These are phyloP conservation scores for Penicillium bialowiezense DNA, from an alignment of 495 filamentous ascomycete species.

Conservation along the genomic window DNA sequence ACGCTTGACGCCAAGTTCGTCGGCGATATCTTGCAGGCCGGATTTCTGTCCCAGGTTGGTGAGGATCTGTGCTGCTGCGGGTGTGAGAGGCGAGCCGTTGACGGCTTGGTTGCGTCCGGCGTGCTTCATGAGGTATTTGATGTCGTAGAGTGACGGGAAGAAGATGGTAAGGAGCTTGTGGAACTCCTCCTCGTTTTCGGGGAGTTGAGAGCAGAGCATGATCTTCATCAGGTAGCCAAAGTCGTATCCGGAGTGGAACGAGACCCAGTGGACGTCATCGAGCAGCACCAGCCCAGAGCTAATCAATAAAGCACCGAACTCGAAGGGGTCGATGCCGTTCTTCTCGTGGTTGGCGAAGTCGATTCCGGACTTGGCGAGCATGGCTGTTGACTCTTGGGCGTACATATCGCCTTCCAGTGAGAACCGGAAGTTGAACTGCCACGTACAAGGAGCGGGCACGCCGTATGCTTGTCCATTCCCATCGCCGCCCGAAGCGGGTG, in stretches of 20 bases:
- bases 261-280: slow-evolving; percentile 90
- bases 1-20: slow-evolving; percentile 84
- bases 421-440: slow-evolving; percentile 99
- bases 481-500: slow-evolving; percentile 64
- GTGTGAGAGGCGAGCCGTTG: slow-evolving; percentile 57
- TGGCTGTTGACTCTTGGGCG: slow-evolving; percentile 85
- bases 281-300: slow-evolving; percentile 87
- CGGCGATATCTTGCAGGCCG: slow-evolving; percentile 88
- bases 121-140: slow-evolving; percentile 96
- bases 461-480: slow-evolving; percentile 46
- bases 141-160: slow-evolving; percentile 91
- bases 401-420: slow-evolving; percentile 95
- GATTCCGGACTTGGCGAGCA: slow-evolving; percentile 80
- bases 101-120: slow-evolving; percentile 63
- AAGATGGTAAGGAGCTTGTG: slow-evolving; percentile 79
- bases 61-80: slow-evolving; percentile 63
- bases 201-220: slow-evolving; percentile 73
- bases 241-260: slow-evolving; percentile 98
- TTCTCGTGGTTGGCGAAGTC: slow-evolving; percentile 79
- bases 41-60: slow-evolving; percentile 79
- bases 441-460: slow-evolving; percentile 78
- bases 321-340: slow-evolving; percentile 85
- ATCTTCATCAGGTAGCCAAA: slow-evolving; percentile 97
- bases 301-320: slow-evolving; percentile 85
- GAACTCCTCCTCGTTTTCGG: slow-evolving; percentile 84